Percentiles rank a stretch among this genome's conserved stretches.
phyloP scores from a whole-genome alignment of 2,329 filamentous ascomycete species.

The Colletotrichum sp. region DNA sequence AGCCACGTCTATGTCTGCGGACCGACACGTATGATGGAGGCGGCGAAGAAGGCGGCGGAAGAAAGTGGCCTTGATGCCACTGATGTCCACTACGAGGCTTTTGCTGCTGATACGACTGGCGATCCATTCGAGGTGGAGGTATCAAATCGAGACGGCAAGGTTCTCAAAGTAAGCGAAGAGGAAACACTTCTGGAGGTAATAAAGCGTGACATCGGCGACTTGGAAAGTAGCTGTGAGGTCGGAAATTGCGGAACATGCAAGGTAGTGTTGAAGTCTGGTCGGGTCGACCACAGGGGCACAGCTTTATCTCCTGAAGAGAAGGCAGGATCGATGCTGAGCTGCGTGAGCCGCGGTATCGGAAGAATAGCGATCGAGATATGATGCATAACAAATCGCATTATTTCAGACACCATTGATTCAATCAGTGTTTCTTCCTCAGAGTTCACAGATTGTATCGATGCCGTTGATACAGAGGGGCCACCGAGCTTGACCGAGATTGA shows the following conservation, averaged over 20 bases:
- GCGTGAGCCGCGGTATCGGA: constrained; percentile 58
- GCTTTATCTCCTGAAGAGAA: constrained; percentile 52
- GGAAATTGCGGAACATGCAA: constrained; percentile 61
- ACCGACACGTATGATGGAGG: constrained; percentile 61
- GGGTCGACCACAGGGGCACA: constrained; percentile 55
- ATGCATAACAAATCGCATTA: not conserved
- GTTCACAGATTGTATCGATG: not conserved
- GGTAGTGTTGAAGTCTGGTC: constrained; percentile 44
- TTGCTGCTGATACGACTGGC: constrained; percentile 56
- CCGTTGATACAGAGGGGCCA: not conserved
- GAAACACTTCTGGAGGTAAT: constrained; percentile 57
- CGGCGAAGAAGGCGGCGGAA: constrained; percentile 45
- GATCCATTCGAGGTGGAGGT: constrained; percentile 66
- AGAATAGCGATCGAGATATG: constrained; percentile 54
- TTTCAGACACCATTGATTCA: not conserved
- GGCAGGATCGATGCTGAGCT: constrained; percentile 49
- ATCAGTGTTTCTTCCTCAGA: not conserved
- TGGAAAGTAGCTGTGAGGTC: constrained; percentile 57
- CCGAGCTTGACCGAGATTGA: not conserved
- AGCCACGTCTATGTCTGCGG: constrained; percentile 68
- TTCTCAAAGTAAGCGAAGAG: constrained; percentile 50
- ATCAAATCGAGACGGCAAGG: constrained; percentile 39
- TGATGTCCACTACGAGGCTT: constrained; percentile 67
- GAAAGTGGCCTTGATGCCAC: constrained; percentile 47
- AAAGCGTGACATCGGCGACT: constrained; percentile 43